A percentile compares a stretch with the other conserved stretches of the same genome.
These are phyloP conservation scores for Olyra latifolia DNA, from an alignment of 176 grass and related monocot species.

Conservation along the genomic window DNA sequence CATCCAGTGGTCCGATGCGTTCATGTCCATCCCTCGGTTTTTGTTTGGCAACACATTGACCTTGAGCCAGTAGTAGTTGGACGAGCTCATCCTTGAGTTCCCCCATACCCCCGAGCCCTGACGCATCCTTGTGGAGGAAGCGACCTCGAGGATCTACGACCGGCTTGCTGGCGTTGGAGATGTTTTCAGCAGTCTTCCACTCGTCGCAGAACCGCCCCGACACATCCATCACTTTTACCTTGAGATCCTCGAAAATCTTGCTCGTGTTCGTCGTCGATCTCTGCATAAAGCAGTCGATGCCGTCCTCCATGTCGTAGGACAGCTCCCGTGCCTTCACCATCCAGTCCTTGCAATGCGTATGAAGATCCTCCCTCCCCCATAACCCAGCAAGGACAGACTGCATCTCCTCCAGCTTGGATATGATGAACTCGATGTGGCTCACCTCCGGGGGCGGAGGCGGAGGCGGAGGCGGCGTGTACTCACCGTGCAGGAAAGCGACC, in stretches of 20 bases:
- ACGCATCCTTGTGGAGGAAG: not conserved
- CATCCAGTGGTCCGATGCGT: no score
- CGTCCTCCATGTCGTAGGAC: not conserved
- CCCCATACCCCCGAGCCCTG: not conserved
- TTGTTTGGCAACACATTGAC: no score
- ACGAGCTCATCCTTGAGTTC: not conserved
- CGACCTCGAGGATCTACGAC: not conserved
- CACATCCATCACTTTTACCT: no score
- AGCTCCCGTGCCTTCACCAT: not conserved
- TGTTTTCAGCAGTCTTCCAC: not conserved
- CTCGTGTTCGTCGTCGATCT: no score
- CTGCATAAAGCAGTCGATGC: no score
- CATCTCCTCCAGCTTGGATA: not conserved
- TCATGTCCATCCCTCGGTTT: no score
- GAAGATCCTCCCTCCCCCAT: not conserved
- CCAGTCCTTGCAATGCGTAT: not conserved
- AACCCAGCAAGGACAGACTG: not conserved
- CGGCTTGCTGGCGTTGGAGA: not conserved
- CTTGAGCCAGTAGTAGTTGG: not conserved
- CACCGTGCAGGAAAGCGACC: not conserved
- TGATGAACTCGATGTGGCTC: no score
- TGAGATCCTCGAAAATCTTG: no score
- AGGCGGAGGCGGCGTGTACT: no score
- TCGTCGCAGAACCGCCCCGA: not conserved
- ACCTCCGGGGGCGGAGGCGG: not conserved